Base-by-base conservation (phyloP, 2,329 filamentous ascomycete genomes). In the Mycosphaerelloides madeirae region DNA sequence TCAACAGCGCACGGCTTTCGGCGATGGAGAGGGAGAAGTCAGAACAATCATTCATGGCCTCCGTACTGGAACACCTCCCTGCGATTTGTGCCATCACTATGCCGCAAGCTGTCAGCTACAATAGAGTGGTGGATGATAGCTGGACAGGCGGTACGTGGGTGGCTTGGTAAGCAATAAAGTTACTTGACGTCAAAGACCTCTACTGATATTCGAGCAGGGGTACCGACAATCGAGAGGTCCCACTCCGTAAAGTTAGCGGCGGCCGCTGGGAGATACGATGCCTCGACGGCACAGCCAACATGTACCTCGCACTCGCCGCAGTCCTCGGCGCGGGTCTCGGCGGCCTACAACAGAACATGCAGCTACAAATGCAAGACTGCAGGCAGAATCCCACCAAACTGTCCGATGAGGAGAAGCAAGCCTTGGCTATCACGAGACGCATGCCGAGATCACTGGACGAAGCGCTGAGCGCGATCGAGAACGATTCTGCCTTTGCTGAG, bases 71-170 rank as follows among this genome's bases (percentile, higher is more conserved):
- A 9, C 81, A 87, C 57, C 71, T 90, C 1, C 74, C 75, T 0
- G 76, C 80, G 2, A 68, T 93, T n/a, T 68, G 76, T 9, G 84
- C 87, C 0, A 83, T 93, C 45, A 81, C 79, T 0, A 78, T 87
- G 56, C 76, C 81, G 29, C 79, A 80, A 52, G 72, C 77, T 1
- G 72, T 73, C 0, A 87, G 82, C 62, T 93, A 93, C 63, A 77
- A 78, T 29, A 77, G 87, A 3, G 73, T 86, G 9, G 65, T 68
- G 1, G 81, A 88, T 41, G 77, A 85, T n/a, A 71, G 70, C 46
- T 93, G 86, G 87, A 78, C 85, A 0, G 85, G 85, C n/a, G 85
- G 85, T 0, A 78, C 81, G 6, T 90, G 83, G 81, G 77, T 90
- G 0, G 70, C 83, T 0, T 94, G 38, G 38, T 35, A 35, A 35